Base-by-base conservation (phyloP, 441 rosid genomes). In the Gossypium schwendimanii region DNA sequence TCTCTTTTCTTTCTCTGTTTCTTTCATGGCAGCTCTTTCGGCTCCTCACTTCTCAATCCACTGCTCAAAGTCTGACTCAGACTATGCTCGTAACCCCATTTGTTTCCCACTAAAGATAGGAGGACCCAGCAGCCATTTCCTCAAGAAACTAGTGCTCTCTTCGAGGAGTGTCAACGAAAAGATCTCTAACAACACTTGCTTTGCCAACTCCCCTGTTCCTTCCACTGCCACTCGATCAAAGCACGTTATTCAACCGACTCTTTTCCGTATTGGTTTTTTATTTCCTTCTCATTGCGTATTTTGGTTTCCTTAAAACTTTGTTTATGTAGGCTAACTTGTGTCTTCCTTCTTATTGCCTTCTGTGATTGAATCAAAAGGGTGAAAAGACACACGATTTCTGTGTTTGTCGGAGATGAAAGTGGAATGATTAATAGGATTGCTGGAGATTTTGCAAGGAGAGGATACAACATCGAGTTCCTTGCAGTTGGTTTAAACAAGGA, bases 381-480 rank as follows among this genome's bases (percentile, higher is more conserved):
- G 75, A 87, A 77, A 71, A 78, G 85, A 73, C 90, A 87, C 78
- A 82, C 91, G 0, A 84, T 89, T 28, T 89, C 94, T 7, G 90
- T 89, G 18, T 89, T 89, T 77, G 94, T 89, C 69, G 94, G 94
- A 23, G 91, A 89, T 63, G 94, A 89, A 66, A 87, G 91, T 72
- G 94, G 94, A 75, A 89, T 87, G 83, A 86, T 89, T 70, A 89
- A 89, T 57, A 81, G 94, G 78, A 89, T 87, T 66, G 91, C 94
- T 4, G 94, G 94, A 55, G 94, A 87, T 15, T 89, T 89, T 77
- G 94, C 90, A 5, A 81, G 94, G 76, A 81, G 91, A 75, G 91
- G 94, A n/a, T 87, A 86, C 72, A 89, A 89, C 79, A 89, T 87
- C 1, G 86, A 87, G 83, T 84, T 88, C 62, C 89, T 89, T 11